Evolutionary conservation across 345 rosid genomes (phyloP).

Genomic region (Melaleuca quinquenervia): DNA sequence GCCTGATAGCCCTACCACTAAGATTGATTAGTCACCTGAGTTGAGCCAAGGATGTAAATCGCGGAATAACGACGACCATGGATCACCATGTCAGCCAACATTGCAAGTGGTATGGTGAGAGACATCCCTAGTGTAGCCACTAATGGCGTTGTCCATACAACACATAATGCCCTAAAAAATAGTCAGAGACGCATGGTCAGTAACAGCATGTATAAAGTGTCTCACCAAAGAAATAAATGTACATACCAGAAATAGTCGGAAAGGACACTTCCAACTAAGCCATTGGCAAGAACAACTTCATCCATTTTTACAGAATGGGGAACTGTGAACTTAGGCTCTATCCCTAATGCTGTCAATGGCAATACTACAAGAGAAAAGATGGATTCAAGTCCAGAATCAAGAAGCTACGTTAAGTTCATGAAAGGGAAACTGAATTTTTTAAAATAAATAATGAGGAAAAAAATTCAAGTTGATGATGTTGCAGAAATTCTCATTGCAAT

Average conservation of each 20-base stretch:
- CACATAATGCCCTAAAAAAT: no score
- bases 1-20: not conserved
- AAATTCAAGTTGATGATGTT: not conserved
- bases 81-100: slow-evolving; percentile 76
- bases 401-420: not conserved
- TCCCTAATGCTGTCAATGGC: slow-evolving; percentile 94
- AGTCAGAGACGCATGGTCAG: no score
- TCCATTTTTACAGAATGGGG: slow-evolving; percentile 90
- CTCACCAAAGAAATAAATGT: not conserved
- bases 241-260: slow-evolving; percentile 90
- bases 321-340: slow-evolving; percentile 89
- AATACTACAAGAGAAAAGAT: slow-evolving; percentile 47
- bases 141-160: slow-evolving; percentile 61
- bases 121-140: slow-evolving; percentile 88
- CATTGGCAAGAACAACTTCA: slow-evolving; percentile 92
- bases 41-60: slow-evolving; percentile 65
- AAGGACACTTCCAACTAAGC: slow-evolving; percentile 92
- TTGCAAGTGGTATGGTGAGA: slow-evolving; percentile 77
- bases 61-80: slow-evolving; percentile 81
- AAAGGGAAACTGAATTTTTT: not conserved
- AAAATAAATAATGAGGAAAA: not conserved
- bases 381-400: not conserved
- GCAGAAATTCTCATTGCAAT: not conserved
- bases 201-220: not conserved
- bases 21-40: slow-evolving; percentile 32